phyloP scores from a whole-genome alignment of 1,139 yeast species.

The Taphrina flavorubra region DNA sequence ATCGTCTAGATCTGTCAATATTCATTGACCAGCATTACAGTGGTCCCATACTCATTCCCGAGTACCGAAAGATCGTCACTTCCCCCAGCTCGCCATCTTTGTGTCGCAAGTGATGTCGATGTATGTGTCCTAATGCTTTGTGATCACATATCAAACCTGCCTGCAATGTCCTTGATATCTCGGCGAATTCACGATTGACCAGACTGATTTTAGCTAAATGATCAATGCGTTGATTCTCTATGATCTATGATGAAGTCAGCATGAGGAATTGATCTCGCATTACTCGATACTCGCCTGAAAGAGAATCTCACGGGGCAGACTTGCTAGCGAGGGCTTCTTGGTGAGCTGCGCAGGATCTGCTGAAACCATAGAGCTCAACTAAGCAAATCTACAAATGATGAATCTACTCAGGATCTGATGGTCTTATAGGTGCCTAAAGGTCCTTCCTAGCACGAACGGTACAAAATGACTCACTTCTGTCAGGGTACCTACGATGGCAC shows the following conservation, averaged over 20 bases:
- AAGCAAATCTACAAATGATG: too few species aligned
- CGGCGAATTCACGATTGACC: conserved; percentile 19
- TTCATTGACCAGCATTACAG: too few species aligned
- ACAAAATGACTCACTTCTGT: conserved; percentile 9
- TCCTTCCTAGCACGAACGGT: background rate
- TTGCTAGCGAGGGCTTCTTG: background rate
- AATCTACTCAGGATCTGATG: background rate
- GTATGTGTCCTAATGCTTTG: conserved; percentile 18
- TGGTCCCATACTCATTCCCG: conserved; percentile 19
- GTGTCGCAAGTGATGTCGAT: conserved; percentile 23
- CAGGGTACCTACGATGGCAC: conserved; percentile 3
- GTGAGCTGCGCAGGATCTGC: background rate
- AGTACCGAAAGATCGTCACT: conserved; percentile 23
- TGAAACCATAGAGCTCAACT: background rate
- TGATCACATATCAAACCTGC: conserved; percentile 23
- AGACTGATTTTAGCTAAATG: conserved; percentile 23
- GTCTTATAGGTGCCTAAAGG: background rate
- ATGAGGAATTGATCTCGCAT: too few species aligned
- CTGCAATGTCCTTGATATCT: conserved; percentile 12
- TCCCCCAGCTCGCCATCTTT: conserved; percentile 18
- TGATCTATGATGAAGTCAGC: background rate
- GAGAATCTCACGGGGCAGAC: conserved; percentile 16
- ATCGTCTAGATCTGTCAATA: background rate
- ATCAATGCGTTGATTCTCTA: conserved; percentile 15
- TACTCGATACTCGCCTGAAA: background rate